Percentiles rank a stretch among this genome's conserved stretches.
Conservation (phyloP, 208 protist genomes). For the Acanthamoeba royreba region DNA sequence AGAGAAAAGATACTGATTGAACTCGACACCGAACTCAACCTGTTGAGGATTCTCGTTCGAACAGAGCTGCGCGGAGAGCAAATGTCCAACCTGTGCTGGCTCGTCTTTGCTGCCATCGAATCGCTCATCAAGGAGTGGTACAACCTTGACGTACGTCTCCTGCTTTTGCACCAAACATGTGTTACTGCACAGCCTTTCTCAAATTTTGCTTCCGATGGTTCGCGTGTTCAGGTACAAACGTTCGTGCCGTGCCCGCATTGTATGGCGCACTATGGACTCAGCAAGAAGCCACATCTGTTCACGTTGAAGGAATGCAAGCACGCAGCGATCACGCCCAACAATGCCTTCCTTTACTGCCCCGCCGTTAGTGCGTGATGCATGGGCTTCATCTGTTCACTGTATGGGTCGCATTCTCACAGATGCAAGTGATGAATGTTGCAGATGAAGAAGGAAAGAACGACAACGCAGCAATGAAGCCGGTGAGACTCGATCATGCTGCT, state of each 20-base stretch:
- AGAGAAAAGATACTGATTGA: conserved; percentile 33
- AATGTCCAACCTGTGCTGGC: background rate
- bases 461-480: background rate
- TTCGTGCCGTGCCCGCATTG: background rate
- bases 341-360: background rate
- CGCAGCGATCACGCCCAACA: background rate
- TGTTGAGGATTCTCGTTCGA: background rate
- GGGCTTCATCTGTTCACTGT: no score
- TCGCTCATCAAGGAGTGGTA: conserved; percentile 10
- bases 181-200: no score
- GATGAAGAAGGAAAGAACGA: no score
- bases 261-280: background rate
- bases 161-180: no score
- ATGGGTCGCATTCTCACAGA: no score
- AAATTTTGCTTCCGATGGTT: no score
- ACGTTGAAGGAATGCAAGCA: background rate
- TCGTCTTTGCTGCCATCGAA: conserved; percentile 20
- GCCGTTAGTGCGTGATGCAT: background rate
- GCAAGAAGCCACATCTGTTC: background rate
- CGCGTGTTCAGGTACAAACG: background rate
- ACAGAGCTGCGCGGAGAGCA: conserved; percentile 19
- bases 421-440: no score
- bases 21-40: background rate
- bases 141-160: background rate
- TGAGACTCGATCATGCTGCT: background rate